A percentile compares a stretch with the other conserved stretches of the same genome.
phyloP scores from a whole-genome alignment of 768 basidiomycete genomes.

The Pleurotus platypus region DNA sequence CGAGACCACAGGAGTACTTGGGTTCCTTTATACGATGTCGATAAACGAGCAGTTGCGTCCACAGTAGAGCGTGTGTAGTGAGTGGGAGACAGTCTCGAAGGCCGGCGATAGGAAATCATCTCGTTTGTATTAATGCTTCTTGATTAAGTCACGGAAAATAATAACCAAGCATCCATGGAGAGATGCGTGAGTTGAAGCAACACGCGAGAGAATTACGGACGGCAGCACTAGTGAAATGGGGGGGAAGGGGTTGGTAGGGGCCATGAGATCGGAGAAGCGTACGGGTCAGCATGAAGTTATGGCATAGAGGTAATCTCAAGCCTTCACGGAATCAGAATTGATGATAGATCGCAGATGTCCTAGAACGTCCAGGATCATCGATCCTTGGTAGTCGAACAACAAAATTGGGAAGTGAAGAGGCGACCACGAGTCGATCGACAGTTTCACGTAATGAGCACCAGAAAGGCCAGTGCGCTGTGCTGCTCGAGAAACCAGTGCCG shows the following conservation, averaged over 20 bases:
- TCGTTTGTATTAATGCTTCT: background rate
- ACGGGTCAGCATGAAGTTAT: too few relatives aligned
- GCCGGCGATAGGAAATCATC: conserved; percentile 3
- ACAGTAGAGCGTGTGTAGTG: too few relatives aligned
- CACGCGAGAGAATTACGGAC: conserved; percentile 17
- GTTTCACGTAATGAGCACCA: conserved; percentile 5
- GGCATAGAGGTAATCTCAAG: conserved; percentile 4
- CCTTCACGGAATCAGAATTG: conserved; percentile 34
- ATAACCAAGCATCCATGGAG: background rate
- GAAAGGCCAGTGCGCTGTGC: background rate
- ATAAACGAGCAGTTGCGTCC: background rate
- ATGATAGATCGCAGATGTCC: conserved; percentile 10
- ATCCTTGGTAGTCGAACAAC: background rate
- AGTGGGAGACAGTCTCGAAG: too few relatives aligned
- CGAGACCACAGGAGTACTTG: conserved; percentile 15
- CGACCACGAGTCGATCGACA: conserved; percentile 2
- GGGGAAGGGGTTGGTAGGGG: background rate
- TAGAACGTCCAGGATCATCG: conserved; percentile 7
- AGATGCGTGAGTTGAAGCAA: background rate
- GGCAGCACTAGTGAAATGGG: conserved; percentile 21
- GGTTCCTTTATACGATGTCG: conserved; percentile 10
- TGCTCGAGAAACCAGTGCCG: background rate
- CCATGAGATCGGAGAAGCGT: too few relatives aligned
- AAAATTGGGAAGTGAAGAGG: background rate
- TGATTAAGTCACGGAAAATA: conserved; percentile 9